A percentile compares a stretch with the other conserved stretches of the same genome.
Conservation (phyloP, 2,329 filamentous ascomycete genomes). For the Malbranchea cinnamomea region DNA sequence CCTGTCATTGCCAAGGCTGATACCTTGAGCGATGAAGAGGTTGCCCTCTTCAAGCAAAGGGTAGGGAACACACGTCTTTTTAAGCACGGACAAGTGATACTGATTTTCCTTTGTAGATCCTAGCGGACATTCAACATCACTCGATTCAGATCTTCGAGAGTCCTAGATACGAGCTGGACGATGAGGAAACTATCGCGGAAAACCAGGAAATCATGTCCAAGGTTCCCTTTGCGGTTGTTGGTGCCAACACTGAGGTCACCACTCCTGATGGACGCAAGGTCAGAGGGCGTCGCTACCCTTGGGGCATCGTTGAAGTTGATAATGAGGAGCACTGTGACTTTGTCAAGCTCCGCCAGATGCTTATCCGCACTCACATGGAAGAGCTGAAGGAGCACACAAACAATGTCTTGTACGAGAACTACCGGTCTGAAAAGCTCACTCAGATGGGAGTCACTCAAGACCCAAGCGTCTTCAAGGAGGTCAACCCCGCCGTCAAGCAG, state of each 20-base stretch:
- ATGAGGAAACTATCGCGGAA: slow-evolving; percentile 98
- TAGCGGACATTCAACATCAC: slow-evolving; percentile 92
- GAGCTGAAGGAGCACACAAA: slow-evolving; percentile 99
- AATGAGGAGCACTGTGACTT: slow-evolving; percentile 99
- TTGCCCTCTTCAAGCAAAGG: slow-evolving; percentile 84
- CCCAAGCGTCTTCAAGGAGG: slow-evolving; percentile 99
- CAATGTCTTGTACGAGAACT: slow-evolving; percentile 98
- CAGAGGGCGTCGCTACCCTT: slow-evolving; percentile 89
- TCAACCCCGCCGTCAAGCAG: slow-evolving; percentile 99
- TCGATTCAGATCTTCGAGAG: slow-evolving; percentile 98
- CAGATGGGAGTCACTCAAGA: slow-evolving; percentile 98
- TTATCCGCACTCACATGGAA: slow-evolving; percentile 99
- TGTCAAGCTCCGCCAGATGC: slow-evolving; percentile 98
- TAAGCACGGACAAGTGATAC: neutral
- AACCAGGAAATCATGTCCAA: slow-evolving; percentile 99
- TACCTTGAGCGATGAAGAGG: slow-evolving; percentile 94
- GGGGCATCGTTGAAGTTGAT: slow-evolving; percentile 97
- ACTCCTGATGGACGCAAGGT: slow-evolving; percentile 89
- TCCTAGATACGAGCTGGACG: slow-evolving; percentile 93
- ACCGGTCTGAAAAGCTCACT: slow-evolving; percentile 98
- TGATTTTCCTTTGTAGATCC: slow-evolving; percentile 47
- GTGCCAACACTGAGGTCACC: slow-evolving; percentile 86
- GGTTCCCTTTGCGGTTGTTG: slow-evolving; percentile 95
- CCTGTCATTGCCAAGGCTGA: slow-evolving; percentile 98
- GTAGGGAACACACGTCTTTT: slow-evolving; percentile 42